Conservation (phyloP, 2,329 filamentous ascomycete genomes). For the Botryotinia convoluta region DNA sequence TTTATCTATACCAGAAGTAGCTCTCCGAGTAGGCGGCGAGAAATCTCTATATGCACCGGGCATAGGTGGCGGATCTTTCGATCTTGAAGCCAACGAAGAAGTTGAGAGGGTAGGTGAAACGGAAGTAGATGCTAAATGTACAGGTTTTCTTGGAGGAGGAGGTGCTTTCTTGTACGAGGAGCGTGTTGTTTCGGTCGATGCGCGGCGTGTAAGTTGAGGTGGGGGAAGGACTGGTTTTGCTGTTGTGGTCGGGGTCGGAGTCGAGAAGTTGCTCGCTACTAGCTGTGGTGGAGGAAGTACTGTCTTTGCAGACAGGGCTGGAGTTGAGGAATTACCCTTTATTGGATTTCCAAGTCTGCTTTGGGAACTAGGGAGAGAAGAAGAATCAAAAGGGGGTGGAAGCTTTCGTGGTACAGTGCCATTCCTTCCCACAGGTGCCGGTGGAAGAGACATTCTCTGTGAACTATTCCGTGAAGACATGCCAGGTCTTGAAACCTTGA, state of each 20-base stretch:
- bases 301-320: constrained; percentile 15
- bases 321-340: constrained; percentile 18
- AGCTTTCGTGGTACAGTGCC: constrained; percentile 30
- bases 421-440: constrained; percentile 25
- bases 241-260: constrained; percentile 14
- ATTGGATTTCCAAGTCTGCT: constrained; percentile 14
- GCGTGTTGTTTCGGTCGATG: constrained; percentile 33
- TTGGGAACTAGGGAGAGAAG: constrained; percentile 16
- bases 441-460: constrained; percentile 16
- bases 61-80: constrained; percentile 19
- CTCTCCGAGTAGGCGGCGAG: constrained; percentile 30
- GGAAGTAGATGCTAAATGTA: constrained; percentile 33
- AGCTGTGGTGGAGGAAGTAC: constrained; percentile 23
- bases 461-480: constrained; percentile 21
- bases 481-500: constrained; percentile 53
- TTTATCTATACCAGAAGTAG: constrained; percentile 23
- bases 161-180: constrained; percentile 34
- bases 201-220: constrained; percentile 27
- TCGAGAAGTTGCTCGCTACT: constrained; percentile 20
- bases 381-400: constrained; percentile 34
- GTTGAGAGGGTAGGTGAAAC: constrained; percentile 25
- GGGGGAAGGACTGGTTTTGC: constrained; percentile 22
- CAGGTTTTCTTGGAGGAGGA: constrained; percentile 37
- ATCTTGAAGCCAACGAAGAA: constrained; percentile 23
- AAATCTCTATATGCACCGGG: constrained; percentile 25